Percentiles rank a stretch among this genome's conserved stretches.
These are phyloP conservation scores for Populus ilicifolia DNA, from an alignment of 345 rosid species.

Conservation along the genomic window DNA sequence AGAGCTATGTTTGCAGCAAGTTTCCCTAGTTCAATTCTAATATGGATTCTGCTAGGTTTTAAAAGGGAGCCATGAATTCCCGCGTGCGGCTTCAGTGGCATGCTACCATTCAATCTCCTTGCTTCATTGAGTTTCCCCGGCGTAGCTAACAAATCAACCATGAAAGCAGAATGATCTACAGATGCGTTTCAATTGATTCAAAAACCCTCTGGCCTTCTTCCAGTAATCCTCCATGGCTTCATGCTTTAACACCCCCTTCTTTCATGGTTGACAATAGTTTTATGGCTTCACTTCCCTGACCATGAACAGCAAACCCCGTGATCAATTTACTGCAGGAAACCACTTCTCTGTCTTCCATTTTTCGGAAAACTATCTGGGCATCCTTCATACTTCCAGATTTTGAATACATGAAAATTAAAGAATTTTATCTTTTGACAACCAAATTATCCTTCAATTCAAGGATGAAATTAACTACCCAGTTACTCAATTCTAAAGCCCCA, in stretches of 20 bases:
- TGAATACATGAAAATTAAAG: slow-evolving; percentile 42
- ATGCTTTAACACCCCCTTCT: slow-evolving; percentile 34
- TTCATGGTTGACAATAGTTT: slow-evolving; percentile 25
- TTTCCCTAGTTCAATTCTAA: slow-evolving; percentile 24
- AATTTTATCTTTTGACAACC: slow-evolving; percentile 33
- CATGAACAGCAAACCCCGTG: slow-evolving; percentile 43
- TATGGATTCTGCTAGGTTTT: slow-evolving; percentile 28
- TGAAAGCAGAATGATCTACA: slow-evolving; percentile 29
- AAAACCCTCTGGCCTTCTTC: not conserved
- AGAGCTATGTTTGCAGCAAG: slow-evolving; percentile 25
- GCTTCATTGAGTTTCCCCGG: slow-evolving; percentile 33
- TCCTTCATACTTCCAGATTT: slow-evolving; percentile 35
- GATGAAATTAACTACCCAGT: slow-evolving; percentile 7
- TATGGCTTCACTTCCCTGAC: slow-evolving; percentile 32
- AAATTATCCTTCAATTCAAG: slow-evolving; percentile 32
- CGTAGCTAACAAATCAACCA: slow-evolving; percentile 10
- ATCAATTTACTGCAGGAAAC: slow-evolving; percentile 40
- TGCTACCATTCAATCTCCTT: slow-evolving; percentile 23
- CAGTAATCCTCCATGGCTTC: slow-evolving; percentile 45
- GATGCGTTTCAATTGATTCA: slow-evolving; percentile 9
- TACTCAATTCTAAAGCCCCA: slow-evolving; percentile 28
- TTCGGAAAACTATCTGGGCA: slow-evolving; percentile 30
- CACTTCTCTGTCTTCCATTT: slow-evolving; percentile 29
- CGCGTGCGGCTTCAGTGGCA: slow-evolving; percentile 34
- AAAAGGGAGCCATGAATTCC: slow-evolving; percentile 38